Evolutionary conservation across 2,329 filamentous ascomycete species (phyloP).

Genomic region (Fusarium foetens): DNA sequence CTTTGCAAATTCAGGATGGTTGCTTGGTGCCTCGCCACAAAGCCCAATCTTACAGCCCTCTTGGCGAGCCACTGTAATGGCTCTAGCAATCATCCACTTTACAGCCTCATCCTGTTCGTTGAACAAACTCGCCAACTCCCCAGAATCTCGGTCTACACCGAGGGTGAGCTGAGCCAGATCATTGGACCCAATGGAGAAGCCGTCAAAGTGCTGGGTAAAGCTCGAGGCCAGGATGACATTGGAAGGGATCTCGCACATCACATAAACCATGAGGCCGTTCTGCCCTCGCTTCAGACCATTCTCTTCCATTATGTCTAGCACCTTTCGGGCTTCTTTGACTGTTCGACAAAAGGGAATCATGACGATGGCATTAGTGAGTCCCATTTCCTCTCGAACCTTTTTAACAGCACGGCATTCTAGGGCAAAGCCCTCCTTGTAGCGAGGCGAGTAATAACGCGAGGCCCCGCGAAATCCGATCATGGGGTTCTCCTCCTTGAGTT

Average conservation of each 20-base stretch:
- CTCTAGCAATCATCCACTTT: slow-evolving; percentile 52
- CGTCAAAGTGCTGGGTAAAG: slow-evolving; percentile 53
- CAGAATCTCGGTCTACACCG: slow-evolving; percentile 52
- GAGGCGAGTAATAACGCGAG: slow-evolving; percentile 54
- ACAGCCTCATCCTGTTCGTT: slow-evolving; percentile 53
- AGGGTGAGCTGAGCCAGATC: slow-evolving; percentile 54
- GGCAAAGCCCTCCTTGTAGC: slow-evolving; percentile 52
- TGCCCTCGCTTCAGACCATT: slow-evolving; percentile 52
- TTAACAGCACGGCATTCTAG: slow-evolving; percentile 53
- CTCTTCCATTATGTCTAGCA: slow-evolving; percentile 50
- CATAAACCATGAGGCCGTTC: slow-evolving; percentile 51
- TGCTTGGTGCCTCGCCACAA: slow-evolving; percentile 53
- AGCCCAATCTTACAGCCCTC: slow-evolving; percentile 52
- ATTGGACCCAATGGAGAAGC: slow-evolving; percentile 55
- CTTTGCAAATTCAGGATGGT: slow-evolving; percentile 52
- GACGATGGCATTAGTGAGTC: slow-evolving; percentile 51
- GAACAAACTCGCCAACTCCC: slow-evolving; percentile 51
- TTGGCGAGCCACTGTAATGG: slow-evolving; percentile 46
- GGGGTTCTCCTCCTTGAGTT: slow-evolving; percentile 53
- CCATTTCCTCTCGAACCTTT: slow-evolving; percentile 51
- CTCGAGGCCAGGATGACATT: slow-evolving; percentile 52
- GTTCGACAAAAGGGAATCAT: slow-evolving; percentile 55
- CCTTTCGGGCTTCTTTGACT: slow-evolving; percentile 48
- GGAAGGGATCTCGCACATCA: slow-evolving; percentile 56
- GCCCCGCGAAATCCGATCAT: slow-evolving; percentile 56